phyloP scores from a whole-genome alignment of 805 yeast genomes.

The Pichia cabralensis region DNA sequence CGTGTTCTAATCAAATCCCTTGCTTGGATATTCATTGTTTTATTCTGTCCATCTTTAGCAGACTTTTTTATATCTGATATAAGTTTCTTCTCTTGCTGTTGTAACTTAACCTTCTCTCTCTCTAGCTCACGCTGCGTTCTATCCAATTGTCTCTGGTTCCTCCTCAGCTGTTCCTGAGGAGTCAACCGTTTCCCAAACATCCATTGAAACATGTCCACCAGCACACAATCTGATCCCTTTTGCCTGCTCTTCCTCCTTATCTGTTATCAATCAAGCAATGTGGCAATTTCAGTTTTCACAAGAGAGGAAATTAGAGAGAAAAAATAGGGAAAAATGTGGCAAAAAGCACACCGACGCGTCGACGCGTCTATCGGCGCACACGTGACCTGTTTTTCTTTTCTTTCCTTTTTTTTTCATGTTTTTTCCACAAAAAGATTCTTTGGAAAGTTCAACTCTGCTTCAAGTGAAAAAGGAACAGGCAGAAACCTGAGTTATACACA shows the following conservation, averaged over 20 bases:
- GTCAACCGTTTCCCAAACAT: conserved; percentile 88
- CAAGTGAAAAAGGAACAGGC: too few species aligned
- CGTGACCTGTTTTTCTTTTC: background rate
- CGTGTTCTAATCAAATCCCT: conserved; percentile 88
- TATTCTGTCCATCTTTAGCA: conserved; percentile 82
- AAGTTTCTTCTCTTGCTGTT: conserved; percentile 84
- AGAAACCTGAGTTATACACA: too few species aligned
- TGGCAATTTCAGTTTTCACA: too few species aligned
- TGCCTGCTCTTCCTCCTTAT: too few species aligned
- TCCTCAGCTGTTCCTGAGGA: conserved; percentile 90
- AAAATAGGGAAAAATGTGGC: too few species aligned
- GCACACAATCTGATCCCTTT: too few species aligned
- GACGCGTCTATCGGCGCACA: too few species aligned
- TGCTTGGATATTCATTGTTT: conserved; percentile 90
- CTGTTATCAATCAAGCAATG: too few species aligned
- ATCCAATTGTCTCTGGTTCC: conserved; percentile 91
- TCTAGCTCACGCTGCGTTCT: conserved; percentile 90
- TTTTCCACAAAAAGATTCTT: background rate
- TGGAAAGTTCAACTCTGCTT: too few species aligned
- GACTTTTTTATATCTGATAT: conserved; percentile 79
- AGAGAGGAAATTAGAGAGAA: too few species aligned
- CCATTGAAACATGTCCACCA: conserved; percentile 61
- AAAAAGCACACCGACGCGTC: background rate
- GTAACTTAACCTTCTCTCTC: conserved; percentile 77
- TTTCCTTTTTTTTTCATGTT: background rate